A percentile compares a stretch with the other conserved stretches of the same genome.
Conservation (phyloP, 495 filamentous ascomycete genomes). For the Penicillium pancosmium region DNA sequence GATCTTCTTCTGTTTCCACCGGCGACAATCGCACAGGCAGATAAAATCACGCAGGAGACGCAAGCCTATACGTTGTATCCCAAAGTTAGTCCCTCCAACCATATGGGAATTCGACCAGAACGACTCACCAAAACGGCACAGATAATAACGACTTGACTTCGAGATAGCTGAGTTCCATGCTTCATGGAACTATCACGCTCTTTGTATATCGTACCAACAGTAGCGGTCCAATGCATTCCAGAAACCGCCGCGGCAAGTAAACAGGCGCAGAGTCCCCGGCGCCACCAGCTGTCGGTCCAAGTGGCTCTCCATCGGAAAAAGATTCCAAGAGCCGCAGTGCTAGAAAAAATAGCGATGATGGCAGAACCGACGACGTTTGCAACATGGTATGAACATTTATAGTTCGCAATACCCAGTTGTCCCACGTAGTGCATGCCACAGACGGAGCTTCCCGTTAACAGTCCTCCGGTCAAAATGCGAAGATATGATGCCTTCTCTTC, state of each 20-base stretch:
- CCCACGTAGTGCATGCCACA: conserved; percentile 92
- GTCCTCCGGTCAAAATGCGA: conserved; percentile 63
- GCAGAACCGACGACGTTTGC: conserved; percentile 68
- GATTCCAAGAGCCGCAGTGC: conserved; percentile 64
- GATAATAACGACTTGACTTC: conserved; percentile 64
- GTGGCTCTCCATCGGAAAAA: conserved; percentile 78
- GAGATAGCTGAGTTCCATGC: conserved; percentile 43
- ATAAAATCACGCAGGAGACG: conserved; percentile 59
- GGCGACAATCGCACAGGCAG: conserved; percentile 58
- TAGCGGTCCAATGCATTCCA: conserved; percentile 88
- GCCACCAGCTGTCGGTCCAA: conserved; percentile 82
- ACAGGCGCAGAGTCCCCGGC: conserved; percentile 63
- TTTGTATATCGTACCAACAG: conserved; percentile 69
- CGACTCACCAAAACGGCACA: conserved; percentile 62
- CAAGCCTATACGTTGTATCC: conserved; percentile 47
- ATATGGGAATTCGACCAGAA: conserved; percentile 15
- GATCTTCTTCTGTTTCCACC: conserved; percentile 57
- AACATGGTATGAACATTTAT: conserved; percentile 58
- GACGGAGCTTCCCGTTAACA: conserved; percentile 70
- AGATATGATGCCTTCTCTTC: conserved; percentile 57
- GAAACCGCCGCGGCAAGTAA: conserved; percentile 74
- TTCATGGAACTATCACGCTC: conserved; percentile 33
- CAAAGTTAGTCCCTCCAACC: not conserved
- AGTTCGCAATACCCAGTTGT: conserved; percentile 81
- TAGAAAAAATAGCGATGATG: conserved; percentile 71